Percentiles rank a stretch among this genome's conserved stretches.
phyloP scores from a whole-genome alignment of 306 rosid genomes.

The Inga oerstediana region DNA sequence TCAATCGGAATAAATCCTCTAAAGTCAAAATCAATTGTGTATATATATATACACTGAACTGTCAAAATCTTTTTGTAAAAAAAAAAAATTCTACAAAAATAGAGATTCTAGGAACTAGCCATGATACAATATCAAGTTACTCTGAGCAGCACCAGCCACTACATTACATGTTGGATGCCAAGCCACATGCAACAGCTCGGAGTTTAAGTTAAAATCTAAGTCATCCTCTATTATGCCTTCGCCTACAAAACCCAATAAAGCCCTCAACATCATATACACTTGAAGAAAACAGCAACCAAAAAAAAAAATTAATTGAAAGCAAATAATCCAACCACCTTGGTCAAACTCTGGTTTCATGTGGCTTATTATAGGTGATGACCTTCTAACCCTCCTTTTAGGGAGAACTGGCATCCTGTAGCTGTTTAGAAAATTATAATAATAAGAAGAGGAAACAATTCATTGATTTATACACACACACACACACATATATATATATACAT shows the following conservation, averaged over 20 bases:
- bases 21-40: background rate
- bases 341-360: constrained; percentile 54
- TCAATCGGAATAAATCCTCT: too few species aligned
- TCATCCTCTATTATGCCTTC: constrained; percentile 37
- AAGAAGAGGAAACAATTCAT: background rate
- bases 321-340: constrained; percentile 44
- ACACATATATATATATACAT: background rate
- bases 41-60: too few species aligned
- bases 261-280: background rate
- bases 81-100: background rate
- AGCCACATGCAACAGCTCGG: constrained; percentile 58
- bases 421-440: background rate
- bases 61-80: too few species aligned
- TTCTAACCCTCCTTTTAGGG: constrained; percentile 50
- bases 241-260: constrained; percentile 38
- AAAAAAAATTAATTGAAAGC: too few species aligned
- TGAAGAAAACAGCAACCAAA: background rate
- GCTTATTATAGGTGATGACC: constrained; percentile 59
- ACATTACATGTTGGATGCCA: constrained; percentile 69
- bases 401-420: constrained; percentile 40
- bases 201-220: constrained; percentile 33
- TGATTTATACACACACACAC: background rate
- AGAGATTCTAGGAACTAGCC: constrained; percentile 29
- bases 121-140: constrained; percentile 57
- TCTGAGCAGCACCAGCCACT: constrained; percentile 65